These are phyloP conservation scores for Lachnellula hyalina DNA, from an alignment of 2,329 filamentous ascomycete genomes.

Conservation along the genomic window DNA sequence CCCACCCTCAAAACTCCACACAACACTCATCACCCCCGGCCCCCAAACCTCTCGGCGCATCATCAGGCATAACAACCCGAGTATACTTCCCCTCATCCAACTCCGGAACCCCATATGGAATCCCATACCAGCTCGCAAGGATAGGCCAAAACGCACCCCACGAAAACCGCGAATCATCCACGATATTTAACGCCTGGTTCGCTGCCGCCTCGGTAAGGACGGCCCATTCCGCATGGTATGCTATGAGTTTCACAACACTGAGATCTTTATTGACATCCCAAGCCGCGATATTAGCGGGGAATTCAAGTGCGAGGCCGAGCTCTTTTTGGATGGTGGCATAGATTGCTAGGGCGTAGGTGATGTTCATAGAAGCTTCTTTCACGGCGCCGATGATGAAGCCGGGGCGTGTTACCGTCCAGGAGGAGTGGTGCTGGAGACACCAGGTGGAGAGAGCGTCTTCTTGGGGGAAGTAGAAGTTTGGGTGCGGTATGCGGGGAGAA, in stretches of 20 bases:
- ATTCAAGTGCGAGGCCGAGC: conserved; percentile 30
- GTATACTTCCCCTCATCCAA: conserved; percentile 11
- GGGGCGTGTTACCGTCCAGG: conserved; percentile 13
- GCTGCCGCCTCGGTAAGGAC: conserved; percentile 13
- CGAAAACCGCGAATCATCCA: conserved; percentile 35
- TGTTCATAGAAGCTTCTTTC: conserved; percentile 24
- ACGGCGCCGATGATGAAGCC: conserved; percentile 16
- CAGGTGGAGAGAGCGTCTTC: conserved; percentile 12
- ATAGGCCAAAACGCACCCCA: conserved; percentile 39
- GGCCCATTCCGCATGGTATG: conserved; percentile 15
- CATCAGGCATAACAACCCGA: too few species aligned
- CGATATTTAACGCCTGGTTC: conserved; percentile 39
- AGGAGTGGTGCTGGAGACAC: conserved; percentile 1
- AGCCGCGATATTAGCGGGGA: conserved; percentile 27
- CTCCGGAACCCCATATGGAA: conserved; percentile 8
- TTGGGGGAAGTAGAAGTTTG: conserved; percentile 19
- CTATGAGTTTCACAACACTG: conserved; percentile 5
- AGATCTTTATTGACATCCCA: conserved; percentile 14
- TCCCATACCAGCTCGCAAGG: conserved; percentile 30
- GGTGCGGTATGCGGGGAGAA: background rate
- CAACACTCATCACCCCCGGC: too few species aligned
- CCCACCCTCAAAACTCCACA: too few species aligned
- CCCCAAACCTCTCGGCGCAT: too few species aligned
- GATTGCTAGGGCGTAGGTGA: conserved; percentile 12
- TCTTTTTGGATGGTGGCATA: conserved; percentile 29